phyloP scores from a whole-genome alignment of 768 basidiomycete species.

The Leccinellum albellum region DNA sequence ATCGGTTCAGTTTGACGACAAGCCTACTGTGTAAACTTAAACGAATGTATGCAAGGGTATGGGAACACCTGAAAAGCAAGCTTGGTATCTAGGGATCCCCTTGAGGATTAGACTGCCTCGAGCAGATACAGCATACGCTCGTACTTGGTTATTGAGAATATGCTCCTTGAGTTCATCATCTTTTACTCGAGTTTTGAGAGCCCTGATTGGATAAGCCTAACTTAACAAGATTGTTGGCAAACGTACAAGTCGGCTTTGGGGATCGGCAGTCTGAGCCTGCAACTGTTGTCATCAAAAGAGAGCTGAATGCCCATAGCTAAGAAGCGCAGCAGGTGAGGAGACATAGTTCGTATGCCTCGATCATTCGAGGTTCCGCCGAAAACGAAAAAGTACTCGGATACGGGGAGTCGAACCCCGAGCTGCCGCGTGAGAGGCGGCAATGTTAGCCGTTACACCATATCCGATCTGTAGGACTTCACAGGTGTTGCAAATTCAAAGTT shows the following conservation, averaged over 20 bases:
- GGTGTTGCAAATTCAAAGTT: neutral
- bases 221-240: no score
- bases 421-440: slow-evolving; percentile 59
- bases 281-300: neutral
- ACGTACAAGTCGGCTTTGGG: neutral
- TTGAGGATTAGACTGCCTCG: neutral
- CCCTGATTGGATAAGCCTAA: no score
- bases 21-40: slow-evolving; percentile 18
- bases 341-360: no score
- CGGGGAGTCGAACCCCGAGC: slow-evolving; percentile 38
- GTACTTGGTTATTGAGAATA: slow-evolving; percentile 31
- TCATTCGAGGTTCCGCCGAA: no score
- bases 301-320: neutral
- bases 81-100: neutral
- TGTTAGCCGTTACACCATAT: slow-evolving; percentile 68
- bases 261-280: neutral
- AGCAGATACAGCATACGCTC: slow-evolving; percentile 30
- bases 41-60: slow-evolving; percentile 22
- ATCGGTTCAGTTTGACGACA: neutral
- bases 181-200: no score
- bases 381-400: slow-evolving; percentile 22
- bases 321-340: neutral
- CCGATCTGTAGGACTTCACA: slow-evolving; percentile 19
- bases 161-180: slow-evolving; percentile 31
- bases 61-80: slow-evolving; percentile 14